Evolutionary conservation across 2,329 filamentous ascomycete genomes (phyloP).

Genomic region (Nothopassalora personata): DNA sequence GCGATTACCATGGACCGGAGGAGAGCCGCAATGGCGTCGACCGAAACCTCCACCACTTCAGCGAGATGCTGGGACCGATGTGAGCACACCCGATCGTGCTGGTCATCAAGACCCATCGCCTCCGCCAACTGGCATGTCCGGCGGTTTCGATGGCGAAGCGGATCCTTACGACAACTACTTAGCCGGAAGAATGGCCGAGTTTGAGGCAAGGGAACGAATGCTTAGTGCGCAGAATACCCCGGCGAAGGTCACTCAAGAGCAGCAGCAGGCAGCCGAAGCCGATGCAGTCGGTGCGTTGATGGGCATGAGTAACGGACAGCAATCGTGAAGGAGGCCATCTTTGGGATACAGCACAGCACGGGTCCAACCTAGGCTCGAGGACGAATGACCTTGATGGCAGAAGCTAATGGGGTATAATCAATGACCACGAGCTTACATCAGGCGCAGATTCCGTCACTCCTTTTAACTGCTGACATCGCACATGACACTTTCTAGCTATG

Average conservation of each 20-base stretch:
- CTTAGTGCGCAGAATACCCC: constrained; percentile 24
- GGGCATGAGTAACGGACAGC: constrained; percentile 15
- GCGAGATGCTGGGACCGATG: constrained; percentile 10
- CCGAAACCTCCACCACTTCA: constrained; percentile 2
- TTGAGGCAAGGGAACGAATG: constrained; percentile 25
- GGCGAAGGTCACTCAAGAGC: constrained; percentile 14
- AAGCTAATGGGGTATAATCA: not conserved
- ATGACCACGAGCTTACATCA: not conserved
- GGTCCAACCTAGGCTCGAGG: not conserved
- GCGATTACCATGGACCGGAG: constrained; percentile 27
- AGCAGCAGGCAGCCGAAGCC: constrained; percentile 18
- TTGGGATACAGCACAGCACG: not conserved
- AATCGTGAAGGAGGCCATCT: not conserved
- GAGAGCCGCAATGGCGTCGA: constrained; percentile 21
- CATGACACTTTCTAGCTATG: no score
- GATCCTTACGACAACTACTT: constrained; percentile 34
- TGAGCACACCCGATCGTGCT: constrained; percentile 5
- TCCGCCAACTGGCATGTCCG: constrained; percentile 26
- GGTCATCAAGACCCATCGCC: constrained; percentile 21
- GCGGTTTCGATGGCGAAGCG: constrained; percentile 30
- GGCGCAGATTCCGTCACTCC: not conserved
- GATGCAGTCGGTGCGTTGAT: constrained; percentile 27
- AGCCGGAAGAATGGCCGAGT: constrained; percentile 25
- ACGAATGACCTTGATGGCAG: not conserved
- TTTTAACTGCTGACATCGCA: not conserved